Percentiles rank a stretch among this genome's conserved stretches.
Evolutionary conservation across 345 rosid species (phyloP).

Genomic region (Gossypium raimondii): DNA sequence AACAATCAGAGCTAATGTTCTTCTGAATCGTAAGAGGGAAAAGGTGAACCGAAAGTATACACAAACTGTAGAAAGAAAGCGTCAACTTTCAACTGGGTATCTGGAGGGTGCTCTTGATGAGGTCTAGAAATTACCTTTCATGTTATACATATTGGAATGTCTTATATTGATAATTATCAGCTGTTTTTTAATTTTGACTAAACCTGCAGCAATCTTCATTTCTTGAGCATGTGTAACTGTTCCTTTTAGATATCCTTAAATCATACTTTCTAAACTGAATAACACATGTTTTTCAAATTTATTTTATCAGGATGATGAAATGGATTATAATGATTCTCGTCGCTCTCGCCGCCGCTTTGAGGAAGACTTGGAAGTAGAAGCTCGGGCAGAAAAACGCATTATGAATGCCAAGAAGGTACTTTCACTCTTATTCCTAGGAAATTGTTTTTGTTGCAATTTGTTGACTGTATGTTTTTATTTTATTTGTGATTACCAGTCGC

Average conservation of each 20-base stretch:
- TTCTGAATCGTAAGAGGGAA: slow-evolving; percentile 84
- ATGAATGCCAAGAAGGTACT: slow-evolving; percentile 92
- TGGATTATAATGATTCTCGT: slow-evolving; percentile 72
- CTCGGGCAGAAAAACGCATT: slow-evolving; percentile 81
- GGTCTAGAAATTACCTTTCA: slow-evolving; percentile 41
- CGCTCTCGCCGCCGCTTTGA: slow-evolving; percentile 74
- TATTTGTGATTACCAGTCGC: slow-evolving; percentile 23
- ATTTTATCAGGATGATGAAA: slow-evolving; percentile 70
- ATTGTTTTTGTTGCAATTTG: background rate
- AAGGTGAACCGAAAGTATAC: slow-evolving; percentile 82
- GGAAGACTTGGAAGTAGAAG: slow-evolving; percentile 92
- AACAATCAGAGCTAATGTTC: slow-evolving; percentile 79
- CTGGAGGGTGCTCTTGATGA: slow-evolving; percentile 96
- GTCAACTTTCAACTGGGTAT: slow-evolving; percentile 85
- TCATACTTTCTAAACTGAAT: background rate
- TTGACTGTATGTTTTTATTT: background rate
- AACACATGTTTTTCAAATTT: slow-evolving; percentile 3
- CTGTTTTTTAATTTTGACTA: background rate
- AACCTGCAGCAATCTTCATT: background rate
- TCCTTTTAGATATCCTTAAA: background rate
- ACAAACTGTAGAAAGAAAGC: slow-evolving; percentile 61
- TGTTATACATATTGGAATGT: background rate
- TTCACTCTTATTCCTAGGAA: background rate
- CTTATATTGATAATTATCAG: background rate
- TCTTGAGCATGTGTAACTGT: background rate